A percentile compares a stretch with the other conserved stretches of the same genome.
Conservation (phyloP, 257 asterid species). For the Hygrophila difformis region DNA sequence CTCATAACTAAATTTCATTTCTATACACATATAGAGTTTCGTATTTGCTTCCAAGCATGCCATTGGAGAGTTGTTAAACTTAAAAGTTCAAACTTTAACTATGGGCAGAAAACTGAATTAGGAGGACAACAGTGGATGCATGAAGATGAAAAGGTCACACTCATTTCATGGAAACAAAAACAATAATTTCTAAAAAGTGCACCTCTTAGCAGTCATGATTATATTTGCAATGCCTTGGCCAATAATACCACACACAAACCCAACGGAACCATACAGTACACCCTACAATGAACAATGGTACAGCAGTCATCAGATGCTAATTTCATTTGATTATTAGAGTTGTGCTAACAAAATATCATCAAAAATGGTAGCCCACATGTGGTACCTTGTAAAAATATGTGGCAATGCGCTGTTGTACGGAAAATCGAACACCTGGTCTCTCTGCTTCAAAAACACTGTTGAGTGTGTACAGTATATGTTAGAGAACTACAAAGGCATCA, state of each 20-base stretch:
- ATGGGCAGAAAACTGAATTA: too few species aligned
- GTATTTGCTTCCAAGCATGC: too few species aligned
- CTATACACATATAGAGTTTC: too few species aligned
- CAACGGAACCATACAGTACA: slow-evolving; percentile 82
- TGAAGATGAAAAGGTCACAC: too few species aligned
- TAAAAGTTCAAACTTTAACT: too few species aligned
- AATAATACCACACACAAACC: slow-evolving; percentile 82
- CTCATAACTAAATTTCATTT: too few species aligned
- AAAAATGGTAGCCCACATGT: too few species aligned
- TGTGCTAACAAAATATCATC: too few species aligned
- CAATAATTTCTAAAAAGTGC: slow-evolving; percentile 4
- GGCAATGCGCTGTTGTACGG: slow-evolving; percentile 73
- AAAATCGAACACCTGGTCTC: slow-evolving; percentile 78
- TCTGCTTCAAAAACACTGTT: slow-evolving; percentile 86
- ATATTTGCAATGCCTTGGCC: slow-evolving; percentile 95
- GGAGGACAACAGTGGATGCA: too few species aligned
- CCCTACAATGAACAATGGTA: slow-evolving; percentile 43
- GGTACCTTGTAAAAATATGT: slow-evolving; percentile 86
- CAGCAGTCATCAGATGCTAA: slow-evolving; percentile 7
- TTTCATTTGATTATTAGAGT: slow-evolving; percentile 1
- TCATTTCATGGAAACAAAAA: slow-evolving; percentile 2
- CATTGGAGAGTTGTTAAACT: too few species aligned
- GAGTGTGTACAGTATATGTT: slow-evolving; percentile 9
- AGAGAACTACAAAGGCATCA: neutral
- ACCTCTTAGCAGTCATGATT: slow-evolving; percentile 96